These are phyloP conservation scores for Amoebophrya sp. DNA, from an alignment of 169 alveolate genomes.

Conservation along the genomic window DNA sequence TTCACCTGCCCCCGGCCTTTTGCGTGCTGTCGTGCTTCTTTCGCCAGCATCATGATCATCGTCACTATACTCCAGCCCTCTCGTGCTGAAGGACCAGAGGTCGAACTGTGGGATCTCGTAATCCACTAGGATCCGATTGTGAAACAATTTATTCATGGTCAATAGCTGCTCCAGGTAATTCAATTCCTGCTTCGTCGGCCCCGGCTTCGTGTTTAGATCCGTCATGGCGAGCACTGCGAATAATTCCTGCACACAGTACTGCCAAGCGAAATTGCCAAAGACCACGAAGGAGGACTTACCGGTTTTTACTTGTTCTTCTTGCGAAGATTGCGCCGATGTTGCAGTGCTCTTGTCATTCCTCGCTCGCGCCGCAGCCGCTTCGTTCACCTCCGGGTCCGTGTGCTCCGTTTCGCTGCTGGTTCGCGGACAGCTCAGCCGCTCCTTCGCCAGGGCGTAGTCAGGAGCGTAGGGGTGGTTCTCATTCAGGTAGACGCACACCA, in stretches of 20 bases:
- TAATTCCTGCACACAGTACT: neutral
- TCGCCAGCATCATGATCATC: neutral
- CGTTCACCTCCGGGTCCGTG: too few relatives aligned
- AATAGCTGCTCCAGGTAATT: neutral
- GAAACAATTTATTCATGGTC: neutral
- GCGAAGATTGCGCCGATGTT: too few relatives aligned
- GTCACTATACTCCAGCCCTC: neutral
- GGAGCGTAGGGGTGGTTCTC: neutral
- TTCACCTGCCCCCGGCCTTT: too few relatives aligned
- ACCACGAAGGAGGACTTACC: neutral
- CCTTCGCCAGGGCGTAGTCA: conserved; percentile 1
- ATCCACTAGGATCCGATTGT: neutral
- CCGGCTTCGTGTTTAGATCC: neutral
- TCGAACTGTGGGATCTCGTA: conserved; percentile 7
- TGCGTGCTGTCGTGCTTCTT: neutral
- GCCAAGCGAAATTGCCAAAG: conserved; percentile 1
- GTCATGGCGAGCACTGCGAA: neutral
- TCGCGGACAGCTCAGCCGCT: neutral
- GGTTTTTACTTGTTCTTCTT: too few relatives aligned
- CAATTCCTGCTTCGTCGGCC: neutral
- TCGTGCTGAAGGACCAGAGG: neutral
- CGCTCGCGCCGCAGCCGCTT: too few relatives aligned
- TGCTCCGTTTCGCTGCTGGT: too few relatives aligned
- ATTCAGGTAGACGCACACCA: neutral
- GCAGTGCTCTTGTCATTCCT: too few relatives aligned